A percentile compares a stretch with the other conserved stretches of the same genome.
phyloP scores from a whole-genome alignment of 371 early-diverging fungal species.

The Umbelopsis sp. region DNA sequence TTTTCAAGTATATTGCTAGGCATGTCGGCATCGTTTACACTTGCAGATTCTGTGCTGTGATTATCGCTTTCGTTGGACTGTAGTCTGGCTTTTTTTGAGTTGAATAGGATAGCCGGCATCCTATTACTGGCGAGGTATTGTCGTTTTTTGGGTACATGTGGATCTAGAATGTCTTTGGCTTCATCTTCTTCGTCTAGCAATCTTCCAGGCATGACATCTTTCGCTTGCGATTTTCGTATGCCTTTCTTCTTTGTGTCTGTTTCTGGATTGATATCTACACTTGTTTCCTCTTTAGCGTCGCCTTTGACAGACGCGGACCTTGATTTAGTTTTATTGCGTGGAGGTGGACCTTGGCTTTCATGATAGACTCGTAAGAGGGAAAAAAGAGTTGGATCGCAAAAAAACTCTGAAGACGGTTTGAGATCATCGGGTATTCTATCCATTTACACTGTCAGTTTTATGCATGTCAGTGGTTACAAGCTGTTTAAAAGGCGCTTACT shows the following conservation, averaged over 20 bases:
- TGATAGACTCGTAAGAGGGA: slow-evolving; percentile 24
- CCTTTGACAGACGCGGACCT: background rate
- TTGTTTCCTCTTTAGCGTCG: background rate
- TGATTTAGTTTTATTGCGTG: background rate
- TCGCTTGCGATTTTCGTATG: slow-evolving; percentile 41
- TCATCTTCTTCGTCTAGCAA: slow-evolving; percentile 31
- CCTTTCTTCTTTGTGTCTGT: background rate
- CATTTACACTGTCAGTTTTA: background rate
- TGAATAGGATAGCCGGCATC: slow-evolving; percentile 13
- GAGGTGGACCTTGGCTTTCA: slow-evolving; percentile 10
- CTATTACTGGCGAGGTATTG: slow-evolving; percentile 26
- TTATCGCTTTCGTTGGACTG: background rate
- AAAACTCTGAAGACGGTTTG: slow-evolving; percentile 25
- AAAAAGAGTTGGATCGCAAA: slow-evolving; percentile 34
- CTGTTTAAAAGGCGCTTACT: background rate
- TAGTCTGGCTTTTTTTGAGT: background rate
- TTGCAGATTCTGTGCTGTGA: background rate
- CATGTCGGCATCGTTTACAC: background rate
- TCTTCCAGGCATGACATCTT: slow-evolving; percentile 36
- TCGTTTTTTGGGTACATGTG: slow-evolving; percentile 33
- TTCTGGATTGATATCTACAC: background rate
- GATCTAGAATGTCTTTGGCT: slow-evolving; percentile 27
- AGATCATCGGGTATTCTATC: slow-evolving; percentile 18
- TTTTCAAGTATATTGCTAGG: background rate
- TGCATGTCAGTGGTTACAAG: background rate